Evolutionary conservation across 2,329 filamentous ascomycete species (phyloP), one percentile per base, ranked within the genome.

Genomic region (Colletotrichum chrysophilum): DNA sequence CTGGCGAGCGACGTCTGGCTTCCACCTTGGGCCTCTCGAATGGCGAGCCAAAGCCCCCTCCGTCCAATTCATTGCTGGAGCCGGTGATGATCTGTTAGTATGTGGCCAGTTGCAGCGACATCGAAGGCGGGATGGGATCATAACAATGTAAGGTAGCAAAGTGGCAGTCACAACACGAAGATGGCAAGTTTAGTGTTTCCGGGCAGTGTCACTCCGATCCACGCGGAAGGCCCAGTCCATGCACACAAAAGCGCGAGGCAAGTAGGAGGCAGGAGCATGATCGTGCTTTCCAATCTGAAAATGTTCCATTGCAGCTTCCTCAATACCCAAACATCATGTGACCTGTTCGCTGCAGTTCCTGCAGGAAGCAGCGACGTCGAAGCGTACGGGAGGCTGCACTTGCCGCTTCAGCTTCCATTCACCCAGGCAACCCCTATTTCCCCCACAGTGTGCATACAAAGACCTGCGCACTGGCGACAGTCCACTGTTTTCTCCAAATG

Each of bases 51-150:
- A 82, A 38, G 80, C 76, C 12, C 85, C 84, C 76, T 84, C 84
- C 4, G 83, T 87, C 85, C 86, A 86, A 77, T 87, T 87, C 86
- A 87, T 87, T 56, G 36, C 18, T 32, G n/a, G 21, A n/a, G 65
- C 7, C 18, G 12, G 21, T 6, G 36, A 16, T 24, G 34, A 34
- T 34, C 38, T 16, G 24, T 28, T 0, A 34, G 0, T 34, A 34
- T 34, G 9, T 58, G 28, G 2, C 7, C 26, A 26, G 18, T 52
- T 24, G 28, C 12, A 18, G 4, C 38, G 18, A 7, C 28, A 58
- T 58, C n/a, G 52, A 24, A 38, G 28, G 32, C 30, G 32, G 14
- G 14, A 34, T 30, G 32, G 14, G n/a, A 34, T 30, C 48, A 10
- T 30, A 18, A 24, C 18, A 24, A 32, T 26, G 34, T 28, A 21